phyloP scores from a whole-genome alignment of 2,329 filamentous ascomycete species.

The Celoporthe dispersa region DNA sequence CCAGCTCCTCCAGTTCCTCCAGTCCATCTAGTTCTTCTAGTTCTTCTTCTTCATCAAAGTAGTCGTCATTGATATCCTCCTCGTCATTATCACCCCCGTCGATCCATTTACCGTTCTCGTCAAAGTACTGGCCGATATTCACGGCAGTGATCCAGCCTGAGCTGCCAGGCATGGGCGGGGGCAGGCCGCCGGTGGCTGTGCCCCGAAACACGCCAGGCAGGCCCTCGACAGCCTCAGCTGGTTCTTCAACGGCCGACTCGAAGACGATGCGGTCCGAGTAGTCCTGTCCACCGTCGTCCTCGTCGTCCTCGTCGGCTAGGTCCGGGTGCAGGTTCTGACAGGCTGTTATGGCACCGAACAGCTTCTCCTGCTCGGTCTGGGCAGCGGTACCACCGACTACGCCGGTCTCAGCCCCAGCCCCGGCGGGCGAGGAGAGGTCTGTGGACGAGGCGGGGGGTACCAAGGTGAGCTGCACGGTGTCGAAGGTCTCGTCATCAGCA shows the following conservation, averaged over 20 bases:
- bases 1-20: slow-evolving; percentile 48
- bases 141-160: slow-evolving; percentile 86
- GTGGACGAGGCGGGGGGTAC: slow-evolving; percentile 49
- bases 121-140: slow-evolving; percentile 84
- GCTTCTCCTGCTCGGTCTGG: slow-evolving; percentile 45
- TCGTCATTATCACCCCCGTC: slow-evolving; percentile 42
- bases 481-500: slow-evolving; percentile 65
- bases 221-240: slow-evolving; percentile 59
- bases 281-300: slow-evolving; percentile 59
- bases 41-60: no score
- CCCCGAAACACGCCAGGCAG: slow-evolving; percentile 59
- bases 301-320: slow-evolving; percentile 63
- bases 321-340: slow-evolving; percentile 81
- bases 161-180: slow-evolving; percentile 73
- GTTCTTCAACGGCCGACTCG: slow-evolving; percentile 62
- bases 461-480: slow-evolving; percentile 70
- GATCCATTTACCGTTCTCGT: slow-evolving; percentile 80
- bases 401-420: background rate
- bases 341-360: slow-evolving; percentile 72
- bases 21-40: no score
- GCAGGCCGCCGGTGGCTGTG: slow-evolving; percentile 54
- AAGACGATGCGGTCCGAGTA: slow-evolving; percentile 60
- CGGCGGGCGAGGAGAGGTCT: slow-evolving; percentile 31
- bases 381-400: slow-evolving; percentile 30
- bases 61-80: no score